Evolutionary conservation across 2,329 filamentous ascomycete genomes (phyloP).

Genomic region (Fusarium anguioides): DNA sequence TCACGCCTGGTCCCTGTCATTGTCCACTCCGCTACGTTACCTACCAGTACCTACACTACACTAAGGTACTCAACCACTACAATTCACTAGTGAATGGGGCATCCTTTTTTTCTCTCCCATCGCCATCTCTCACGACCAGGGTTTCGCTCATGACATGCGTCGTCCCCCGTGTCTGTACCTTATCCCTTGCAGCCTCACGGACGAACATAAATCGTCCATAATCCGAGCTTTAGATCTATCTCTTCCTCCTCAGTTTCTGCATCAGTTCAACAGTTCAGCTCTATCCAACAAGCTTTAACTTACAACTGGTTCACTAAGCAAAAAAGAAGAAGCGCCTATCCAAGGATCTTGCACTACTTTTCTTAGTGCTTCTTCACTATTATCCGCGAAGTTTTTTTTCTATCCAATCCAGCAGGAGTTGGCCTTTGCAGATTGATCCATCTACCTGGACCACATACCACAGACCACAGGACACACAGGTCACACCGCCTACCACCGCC

Average conservation of each 20-base stretch:
- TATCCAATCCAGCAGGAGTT: conserved; percentile 42
- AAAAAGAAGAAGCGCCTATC: conserved; percentile 35
- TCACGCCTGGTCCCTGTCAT: conserved; percentile 46
- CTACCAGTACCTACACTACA: conserved; percentile 25
- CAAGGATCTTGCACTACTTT: conserved; percentile 41
- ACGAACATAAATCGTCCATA: conserved; percentile 47
- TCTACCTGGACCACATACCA: conserved; percentile 42
- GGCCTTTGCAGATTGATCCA: conserved; percentile 44
- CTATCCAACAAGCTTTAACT: conserved; percentile 39
- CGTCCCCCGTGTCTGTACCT: conserved; percentile 27
- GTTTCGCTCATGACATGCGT: conserved; percentile 45
- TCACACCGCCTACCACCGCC: conserved; percentile 47
- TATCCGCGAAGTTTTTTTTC: conserved; percentile 33
- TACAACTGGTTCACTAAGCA: conserved; percentile 44
- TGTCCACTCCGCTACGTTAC: conserved; percentile 33
- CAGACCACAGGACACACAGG: conserved; percentile 31
- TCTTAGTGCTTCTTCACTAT: conserved; percentile 46
- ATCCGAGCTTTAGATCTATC: conserved; percentile 43
- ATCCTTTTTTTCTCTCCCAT: conserved; percentile 42
- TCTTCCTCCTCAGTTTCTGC: conserved; percentile 27
- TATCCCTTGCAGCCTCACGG: conserved; percentile 46
- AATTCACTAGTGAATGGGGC: conserved; percentile 41
- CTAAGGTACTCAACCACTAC: not conserved
- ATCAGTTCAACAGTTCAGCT: conserved; percentile 33
- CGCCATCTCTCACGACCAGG: conserved; percentile 39